Evolutionary conservation across 129 eudicot species (phyloP).

Genomic region (Helianthus annuus): DNA sequence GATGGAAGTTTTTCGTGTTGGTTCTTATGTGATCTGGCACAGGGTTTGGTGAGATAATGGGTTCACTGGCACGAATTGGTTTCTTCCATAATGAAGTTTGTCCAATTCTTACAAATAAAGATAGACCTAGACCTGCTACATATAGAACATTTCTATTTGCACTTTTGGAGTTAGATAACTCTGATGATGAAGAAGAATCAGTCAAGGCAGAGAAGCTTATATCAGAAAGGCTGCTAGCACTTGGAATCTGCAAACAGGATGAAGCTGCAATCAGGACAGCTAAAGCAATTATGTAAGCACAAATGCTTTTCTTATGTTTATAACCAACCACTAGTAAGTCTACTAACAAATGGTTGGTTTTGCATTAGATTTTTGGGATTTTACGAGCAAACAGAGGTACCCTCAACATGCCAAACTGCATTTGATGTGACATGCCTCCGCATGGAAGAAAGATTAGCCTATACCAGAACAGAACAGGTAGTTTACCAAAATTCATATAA

Average conservation of each 20-base stretch:
- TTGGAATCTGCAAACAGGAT: slow-evolving; percentile 58
- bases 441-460: slow-evolving; percentile 90
- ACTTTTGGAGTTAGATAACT: slow-evolving; percentile 48
- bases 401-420: slow-evolving; percentile 70
- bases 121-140: slow-evolving; percentile 34
- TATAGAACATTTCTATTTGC: slow-evolving; percentile 50
- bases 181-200: slow-evolving; percentile 37
- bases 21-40: slow-evolving; percentile 25
- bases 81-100: slow-evolving; percentile 55
- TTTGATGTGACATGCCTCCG: slow-evolving; percentile 87
- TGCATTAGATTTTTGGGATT: slow-evolving; percentile 80
- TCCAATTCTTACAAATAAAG: slow-evolving; percentile 43
- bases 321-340: neutral
- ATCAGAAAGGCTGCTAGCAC: slow-evolving; percentile 51
- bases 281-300: slow-evolving; percentile 80
- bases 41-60: slow-evolving; percentile 97
- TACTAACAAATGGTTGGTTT: neutral
- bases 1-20: neutral
- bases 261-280: slow-evolving; percentile 66
- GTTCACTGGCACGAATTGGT: slow-evolving; percentile 73
- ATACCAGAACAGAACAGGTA: slow-evolving; percentile 76
- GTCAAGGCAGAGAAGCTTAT: slow-evolving; percentile 57
- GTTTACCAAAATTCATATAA: slow-evolving; percentile 1
- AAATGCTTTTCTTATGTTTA: neutral
- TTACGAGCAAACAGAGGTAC: slow-evolving; percentile 59